A percentile compares a stretch with the other conserved stretches of the same genome.
These are phyloP conservation scores for Mesostigma viride DNA, from an alignment of 139 green algal genomes.

Conservation along the genomic window DNA sequence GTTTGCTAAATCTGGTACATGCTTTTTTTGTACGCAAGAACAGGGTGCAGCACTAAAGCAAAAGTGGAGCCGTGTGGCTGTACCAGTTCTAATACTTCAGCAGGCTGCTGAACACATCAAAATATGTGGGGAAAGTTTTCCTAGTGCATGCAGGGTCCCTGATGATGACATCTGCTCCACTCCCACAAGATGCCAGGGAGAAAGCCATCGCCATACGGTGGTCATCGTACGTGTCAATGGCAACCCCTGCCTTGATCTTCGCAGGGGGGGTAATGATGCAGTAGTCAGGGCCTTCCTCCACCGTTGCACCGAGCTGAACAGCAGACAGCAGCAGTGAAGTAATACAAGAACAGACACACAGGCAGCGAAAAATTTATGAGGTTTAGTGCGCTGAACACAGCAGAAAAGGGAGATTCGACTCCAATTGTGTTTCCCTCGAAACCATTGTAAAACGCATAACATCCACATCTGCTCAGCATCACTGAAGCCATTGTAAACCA, in stretches of 20 bases:
- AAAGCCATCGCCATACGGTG: slow-evolving; percentile 56
- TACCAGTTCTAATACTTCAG: too few species aligned
- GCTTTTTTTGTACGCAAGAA: too few species aligned
- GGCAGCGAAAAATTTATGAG: too few species aligned
- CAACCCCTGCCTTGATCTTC: slow-evolving; percentile 12
- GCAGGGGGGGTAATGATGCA: slow-evolving; percentile 86
- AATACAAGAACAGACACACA: neutral
- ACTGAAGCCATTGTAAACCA: too few species aligned
- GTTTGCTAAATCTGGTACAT: too few species aligned
- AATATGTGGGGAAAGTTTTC: slow-evolving; percentile 45
- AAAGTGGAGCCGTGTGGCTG: too few species aligned
- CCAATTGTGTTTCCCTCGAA: too few species aligned
- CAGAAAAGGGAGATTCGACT: too few species aligned
- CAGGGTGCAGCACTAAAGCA: too few species aligned
- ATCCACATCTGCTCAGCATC: too few species aligned
- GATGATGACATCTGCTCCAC: slow-evolving; percentile 33
- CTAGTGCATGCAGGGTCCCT: slow-evolving; percentile 34
- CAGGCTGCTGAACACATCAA: slow-evolving; percentile 24
- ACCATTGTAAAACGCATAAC: too few species aligned
- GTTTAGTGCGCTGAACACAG: too few species aligned
- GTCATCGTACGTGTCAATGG: slow-evolving; percentile 52
- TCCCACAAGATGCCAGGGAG: slow-evolving; percentile 39
- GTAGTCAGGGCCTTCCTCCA: slow-evolving; percentile 85
- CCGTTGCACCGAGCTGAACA: slow-evolving; percentile 30
- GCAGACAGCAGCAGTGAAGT: neutral